These are phyloP conservation scores for Maudiozyma saulgeensis DNA, from an alignment of 805 yeast species.

Conservation along the genomic window DNA sequence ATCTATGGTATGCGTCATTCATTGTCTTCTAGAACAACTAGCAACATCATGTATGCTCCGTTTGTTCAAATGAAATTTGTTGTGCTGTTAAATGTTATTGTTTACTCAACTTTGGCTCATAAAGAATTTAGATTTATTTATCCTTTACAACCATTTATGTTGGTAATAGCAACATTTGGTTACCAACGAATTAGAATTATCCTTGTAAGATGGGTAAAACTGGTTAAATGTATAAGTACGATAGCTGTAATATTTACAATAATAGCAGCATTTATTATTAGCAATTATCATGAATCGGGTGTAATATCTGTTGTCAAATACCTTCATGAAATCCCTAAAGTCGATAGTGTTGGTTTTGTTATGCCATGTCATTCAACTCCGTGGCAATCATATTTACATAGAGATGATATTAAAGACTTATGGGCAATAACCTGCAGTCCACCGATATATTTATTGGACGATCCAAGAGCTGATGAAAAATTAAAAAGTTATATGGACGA, in stretches of 20 bases:
- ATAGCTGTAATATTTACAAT: constrained; percentile 13
- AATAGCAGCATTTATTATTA: constrained; percentile 34
- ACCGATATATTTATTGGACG: constrained; percentile 41
- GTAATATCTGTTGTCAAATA: constrained; percentile 57
- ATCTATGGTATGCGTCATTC: constrained; percentile 33
- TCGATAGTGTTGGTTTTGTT: constrained; percentile 60
- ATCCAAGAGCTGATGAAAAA: constrained; percentile 23
- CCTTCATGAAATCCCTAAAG: constrained; percentile 34
- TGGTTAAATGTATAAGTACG: neutral
- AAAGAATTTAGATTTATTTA: constrained; percentile 88
- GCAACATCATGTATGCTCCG: constrained; percentile 1
- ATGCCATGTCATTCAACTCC: constrained; percentile 98
- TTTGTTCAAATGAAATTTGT: constrained; percentile 24
- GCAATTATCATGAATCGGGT: constrained; percentile 77
- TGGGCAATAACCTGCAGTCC: constrained; percentile 93
- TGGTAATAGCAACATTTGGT: constrained; percentile 41
- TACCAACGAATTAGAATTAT: neutral
- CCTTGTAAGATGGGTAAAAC: neutral
- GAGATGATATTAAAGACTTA: constrained; percentile 37
- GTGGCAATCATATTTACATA: constrained; percentile 76
- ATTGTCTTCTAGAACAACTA: neutral
- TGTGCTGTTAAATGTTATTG: constrained; percentile 36
- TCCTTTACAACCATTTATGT: constrained; percentile 70
- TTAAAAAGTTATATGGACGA: constrained; percentile 62
- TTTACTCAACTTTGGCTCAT: constrained; percentile 63